Evolutionary conservation across 1,284 basidiomycete species (phyloP).

Genomic region (Ganoderma meredithae): DNA sequence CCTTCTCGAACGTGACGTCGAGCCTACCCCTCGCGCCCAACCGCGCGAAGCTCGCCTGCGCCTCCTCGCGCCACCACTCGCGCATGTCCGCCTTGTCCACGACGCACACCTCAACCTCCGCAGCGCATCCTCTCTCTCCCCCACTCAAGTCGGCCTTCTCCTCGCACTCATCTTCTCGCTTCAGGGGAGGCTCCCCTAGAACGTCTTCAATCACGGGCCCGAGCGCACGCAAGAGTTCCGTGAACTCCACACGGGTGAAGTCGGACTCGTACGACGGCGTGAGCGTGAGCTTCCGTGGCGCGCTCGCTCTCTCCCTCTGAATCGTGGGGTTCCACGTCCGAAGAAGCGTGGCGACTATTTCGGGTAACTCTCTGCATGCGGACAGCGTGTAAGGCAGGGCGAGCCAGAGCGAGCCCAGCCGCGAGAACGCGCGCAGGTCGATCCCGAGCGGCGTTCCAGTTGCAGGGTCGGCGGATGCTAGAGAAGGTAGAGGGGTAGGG

Average conservation of each 20-base stretch:
- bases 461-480: background rate
- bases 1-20: conserved; percentile 4
- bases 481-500: background rate
- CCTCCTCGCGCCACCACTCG: conserved; percentile 4
- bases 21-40: background rate
- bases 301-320: too few species aligned
- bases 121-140: too few species aligned
- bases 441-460: background rate
- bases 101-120: conserved; percentile 2
- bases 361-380: background rate
- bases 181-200: background rate
- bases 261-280: conserved; percentile 3
- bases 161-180: background rate
- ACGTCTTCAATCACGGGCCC: background rate
- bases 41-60: background rate
- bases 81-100: background rate
- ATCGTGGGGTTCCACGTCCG: too few species aligned
- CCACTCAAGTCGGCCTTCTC: background rate
- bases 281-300: background rate
- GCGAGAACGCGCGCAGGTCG: background rate
- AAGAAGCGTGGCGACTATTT: too few species aligned
- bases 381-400: background rate
- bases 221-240: background rate
- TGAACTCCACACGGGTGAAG: background rate
- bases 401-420: background rate